Conservation (phyloP, 768 basidiomycete species). For the Termitomyces sp. region DNA sequence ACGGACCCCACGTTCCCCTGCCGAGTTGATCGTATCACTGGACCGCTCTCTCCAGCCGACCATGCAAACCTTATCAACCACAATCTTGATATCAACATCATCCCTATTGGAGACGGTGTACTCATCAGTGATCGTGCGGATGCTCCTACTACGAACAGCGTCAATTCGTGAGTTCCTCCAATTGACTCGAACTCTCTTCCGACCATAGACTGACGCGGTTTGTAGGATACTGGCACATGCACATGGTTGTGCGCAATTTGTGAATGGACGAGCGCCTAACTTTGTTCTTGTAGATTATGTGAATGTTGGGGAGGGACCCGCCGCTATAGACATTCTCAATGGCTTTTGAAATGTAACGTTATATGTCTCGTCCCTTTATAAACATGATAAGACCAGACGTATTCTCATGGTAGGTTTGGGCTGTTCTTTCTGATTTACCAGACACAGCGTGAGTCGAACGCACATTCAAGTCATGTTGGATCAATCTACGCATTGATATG, state of each 20-base stretch:
- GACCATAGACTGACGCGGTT: not conserved
- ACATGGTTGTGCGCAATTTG: conserved; percentile 39
- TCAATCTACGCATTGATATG: no score
- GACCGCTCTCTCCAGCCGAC: conserved; percentile 3
- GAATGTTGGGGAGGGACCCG: conserved; percentile 40
- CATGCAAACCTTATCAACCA: conserved; percentile 46
- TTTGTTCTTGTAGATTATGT: conserved; percentile 55
- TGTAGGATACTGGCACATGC: conserved; percentile 37
- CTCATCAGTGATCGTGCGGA: conserved; percentile 34
- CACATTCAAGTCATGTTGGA: no score
- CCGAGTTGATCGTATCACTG: conserved; percentile 2
- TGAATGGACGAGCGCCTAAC: conserved; percentile 41
- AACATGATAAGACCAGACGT: no score
- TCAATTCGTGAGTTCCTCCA: conserved; percentile 29
- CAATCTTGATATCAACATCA: conserved; percentile 43
- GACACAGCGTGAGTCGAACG: no score
- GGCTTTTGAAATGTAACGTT: conserved; percentile 21
- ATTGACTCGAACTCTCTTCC: not conserved
- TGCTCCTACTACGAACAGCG: conserved; percentile 34
- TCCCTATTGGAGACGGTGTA: conserved; percentile 21
- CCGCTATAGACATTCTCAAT: conserved; percentile 42
- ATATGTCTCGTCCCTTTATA: not conserved
- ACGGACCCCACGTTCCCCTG: conserved; percentile 5
- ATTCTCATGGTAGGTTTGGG: no score
- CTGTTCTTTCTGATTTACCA: no score